These are phyloP conservation scores for Poronia punctata DNA, from an alignment of 495 filamentous ascomycete species.

Conservation along the genomic window DNA sequence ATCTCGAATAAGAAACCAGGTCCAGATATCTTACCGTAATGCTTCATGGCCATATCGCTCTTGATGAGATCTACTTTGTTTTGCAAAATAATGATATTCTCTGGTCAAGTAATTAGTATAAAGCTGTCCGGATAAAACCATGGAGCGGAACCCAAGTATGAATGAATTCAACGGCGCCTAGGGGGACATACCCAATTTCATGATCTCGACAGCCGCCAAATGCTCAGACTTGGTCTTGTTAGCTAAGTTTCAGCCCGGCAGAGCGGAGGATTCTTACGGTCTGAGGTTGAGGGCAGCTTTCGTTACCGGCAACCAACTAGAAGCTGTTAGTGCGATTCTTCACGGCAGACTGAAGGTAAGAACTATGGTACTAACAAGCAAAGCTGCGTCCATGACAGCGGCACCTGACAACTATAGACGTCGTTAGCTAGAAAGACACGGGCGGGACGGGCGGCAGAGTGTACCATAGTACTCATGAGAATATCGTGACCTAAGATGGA, in stretches of 20 bases:
- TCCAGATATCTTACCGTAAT: constrained; percentile 64
- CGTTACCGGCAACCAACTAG: constrained; percentile 74
- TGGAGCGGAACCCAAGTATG: too few species aligned
- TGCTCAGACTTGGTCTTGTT: constrained; percentile 64
- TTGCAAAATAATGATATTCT: constrained; percentile 97
- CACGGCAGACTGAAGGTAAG: background rate
- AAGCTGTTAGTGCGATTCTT: background rate
- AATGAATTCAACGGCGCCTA: too few species aligned
- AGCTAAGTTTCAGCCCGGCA: background rate
- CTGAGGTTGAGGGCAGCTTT: constrained; percentile 97
- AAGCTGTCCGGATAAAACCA: too few species aligned
- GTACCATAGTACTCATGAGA: constrained; percentile 96
- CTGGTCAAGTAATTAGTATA: background rate
- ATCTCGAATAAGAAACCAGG: too few species aligned
- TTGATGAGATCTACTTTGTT: constrained; percentile 99
- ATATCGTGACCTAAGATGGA: constrained; percentile 76
- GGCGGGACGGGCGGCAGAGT: background rate
- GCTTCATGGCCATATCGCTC: constrained; percentile 82
- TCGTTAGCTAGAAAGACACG: background rate
- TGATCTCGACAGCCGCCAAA: constrained; percentile 93
- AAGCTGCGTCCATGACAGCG: constrained; percentile 97
- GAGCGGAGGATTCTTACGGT: constrained; percentile 34
- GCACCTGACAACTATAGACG: constrained; percentile 69
- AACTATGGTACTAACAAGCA: constrained; percentile 68
- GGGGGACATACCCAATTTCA: constrained; percentile 20